These are phyloP conservation scores for Citrullus colocynthis DNA, from an alignment of 306 rosid species.

Conservation along the genomic window DNA sequence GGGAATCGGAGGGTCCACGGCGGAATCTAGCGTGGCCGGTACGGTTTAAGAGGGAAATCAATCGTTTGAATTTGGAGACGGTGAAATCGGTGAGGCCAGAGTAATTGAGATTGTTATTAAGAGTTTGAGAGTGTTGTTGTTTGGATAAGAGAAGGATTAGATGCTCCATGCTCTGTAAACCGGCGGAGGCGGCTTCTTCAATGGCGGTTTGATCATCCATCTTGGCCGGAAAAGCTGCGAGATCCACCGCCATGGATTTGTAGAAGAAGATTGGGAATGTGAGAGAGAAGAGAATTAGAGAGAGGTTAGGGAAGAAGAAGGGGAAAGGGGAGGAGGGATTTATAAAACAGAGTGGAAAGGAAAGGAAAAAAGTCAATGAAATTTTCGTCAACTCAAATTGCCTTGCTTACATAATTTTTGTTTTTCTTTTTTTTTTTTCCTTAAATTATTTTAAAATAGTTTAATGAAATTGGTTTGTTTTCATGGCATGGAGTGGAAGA, in stretches of 20 bases:
- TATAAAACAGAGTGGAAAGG: neutral
- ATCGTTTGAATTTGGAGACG: constrained; percentile 51
- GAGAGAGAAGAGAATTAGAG: neutral
- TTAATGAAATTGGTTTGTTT: neutral
- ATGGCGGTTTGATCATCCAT: constrained; percentile 41
- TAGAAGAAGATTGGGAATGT: neutral
- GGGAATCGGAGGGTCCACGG: constrained; percentile 32
- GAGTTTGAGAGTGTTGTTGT: neutral
- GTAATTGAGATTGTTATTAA: constrained; percentile 26
- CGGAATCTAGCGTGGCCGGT: constrained; percentile 90
- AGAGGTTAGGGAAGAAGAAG: neutral
- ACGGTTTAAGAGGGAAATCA: constrained; percentile 52
- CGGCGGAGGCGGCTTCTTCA: constrained; percentile 59
- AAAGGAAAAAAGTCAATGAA: constrained; percentile 1
- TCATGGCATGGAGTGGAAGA: too few species aligned
- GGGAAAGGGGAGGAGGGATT: neutral
- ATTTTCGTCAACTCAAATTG: constrained; percentile 1
- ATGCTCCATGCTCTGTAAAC: constrained; percentile 60
- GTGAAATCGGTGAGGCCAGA: constrained; percentile 57
- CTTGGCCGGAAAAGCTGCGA: constrained; percentile 8
- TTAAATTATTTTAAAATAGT: neutral
- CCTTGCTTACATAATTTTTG: neutral
- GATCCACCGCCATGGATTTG: constrained; percentile 39
- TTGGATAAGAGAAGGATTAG: constrained; percentile 40
- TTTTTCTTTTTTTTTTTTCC: neutral